Conservation (phyloP, 139 green algal species). For the Trebouxia sp. region DNA sequence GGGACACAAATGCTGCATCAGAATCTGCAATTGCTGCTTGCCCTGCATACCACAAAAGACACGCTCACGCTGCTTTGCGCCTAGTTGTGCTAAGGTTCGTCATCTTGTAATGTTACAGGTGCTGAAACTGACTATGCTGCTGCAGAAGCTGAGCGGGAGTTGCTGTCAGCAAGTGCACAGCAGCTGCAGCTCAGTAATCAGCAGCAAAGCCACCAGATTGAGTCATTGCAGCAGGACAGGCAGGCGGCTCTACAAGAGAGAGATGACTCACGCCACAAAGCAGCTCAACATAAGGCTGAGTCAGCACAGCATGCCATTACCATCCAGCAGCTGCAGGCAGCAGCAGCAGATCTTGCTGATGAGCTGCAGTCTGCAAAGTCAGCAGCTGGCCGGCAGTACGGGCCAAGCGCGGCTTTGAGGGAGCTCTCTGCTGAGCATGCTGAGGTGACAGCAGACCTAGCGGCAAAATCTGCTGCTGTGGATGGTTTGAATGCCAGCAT, state of each 20-base stretch:
- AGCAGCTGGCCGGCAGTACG: background rate
- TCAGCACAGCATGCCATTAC: background rate
- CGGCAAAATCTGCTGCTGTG: no score
- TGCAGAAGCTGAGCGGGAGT: background rate
- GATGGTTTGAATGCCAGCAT: no score
- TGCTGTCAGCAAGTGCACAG: background rate
- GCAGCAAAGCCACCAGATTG: background rate
- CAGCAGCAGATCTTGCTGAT: background rate
- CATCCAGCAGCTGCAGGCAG: background rate
- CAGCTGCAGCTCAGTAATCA: background rate
- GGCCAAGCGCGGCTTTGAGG: background rate
- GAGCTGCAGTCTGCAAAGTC: slow-evolving; percentile 23
- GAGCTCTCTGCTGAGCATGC: background rate
- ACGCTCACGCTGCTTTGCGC: no score
- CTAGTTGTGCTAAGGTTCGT: no score
- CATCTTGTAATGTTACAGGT: no score
- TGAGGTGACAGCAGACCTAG: no score
- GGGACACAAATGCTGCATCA: no score
- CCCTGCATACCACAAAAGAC: no score
- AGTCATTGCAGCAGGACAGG: background rate
- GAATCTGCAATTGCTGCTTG: no score
- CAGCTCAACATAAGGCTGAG: slow-evolving; percentile 11
- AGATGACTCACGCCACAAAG: background rate
- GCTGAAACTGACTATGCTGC: no score
- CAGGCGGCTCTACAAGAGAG: background rate